Base-by-base conservation (phyloP, 495 filamentous ascomycete genomes). In the Durotheca rogersii region DNA sequence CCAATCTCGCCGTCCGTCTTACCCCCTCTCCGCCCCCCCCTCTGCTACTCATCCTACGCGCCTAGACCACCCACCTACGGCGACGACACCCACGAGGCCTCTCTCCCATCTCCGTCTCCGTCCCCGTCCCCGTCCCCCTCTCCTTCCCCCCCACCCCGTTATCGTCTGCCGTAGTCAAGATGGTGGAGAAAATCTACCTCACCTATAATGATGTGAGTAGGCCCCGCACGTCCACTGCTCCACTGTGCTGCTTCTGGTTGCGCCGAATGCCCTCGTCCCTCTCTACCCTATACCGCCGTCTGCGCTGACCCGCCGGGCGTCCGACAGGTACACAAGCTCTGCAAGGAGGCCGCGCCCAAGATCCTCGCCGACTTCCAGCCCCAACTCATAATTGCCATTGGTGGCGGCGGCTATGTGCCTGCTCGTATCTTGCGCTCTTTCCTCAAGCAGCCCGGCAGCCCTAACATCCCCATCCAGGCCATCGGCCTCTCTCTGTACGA, bases 401-500 rank as follows among this genome's bases (percentile, higher is more conserved):
- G 93, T 52, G 93, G 93, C 53, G 93, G 93, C 63, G 93, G 93
- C 43, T 99, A 96, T 68, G 89, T 99, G 15, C 93, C 93, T 36
- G 93, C 93, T 31, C 89, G 93, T 49, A 97, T 99, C 71, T 83
- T 99, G 46, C 87, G 92, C 37, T 97, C 93, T 7, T 99, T 97
- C 76, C 89, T 99, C 67, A 96, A 96, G 77, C 82, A 83, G 62
- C 78, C 87, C 41, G 88, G 86, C 51, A 81, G 79, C 56, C 79
- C 90, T 67, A 99, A 99, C 73, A 99, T 99, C 67, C 92, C 93
- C 49, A 99, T 99, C 71, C 93, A 99, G 79, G 93, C 93, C 25
- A 99, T 99, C 67, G 93, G 93, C 38, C 85, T 99, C 36, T 96
- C 90, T 17, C 84, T 99, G 41, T 99, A 99, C 75, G 93, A 99